Base-by-base conservation (phyloP, 169 alveolate species). In the Cryptosporidium canis region DNA sequence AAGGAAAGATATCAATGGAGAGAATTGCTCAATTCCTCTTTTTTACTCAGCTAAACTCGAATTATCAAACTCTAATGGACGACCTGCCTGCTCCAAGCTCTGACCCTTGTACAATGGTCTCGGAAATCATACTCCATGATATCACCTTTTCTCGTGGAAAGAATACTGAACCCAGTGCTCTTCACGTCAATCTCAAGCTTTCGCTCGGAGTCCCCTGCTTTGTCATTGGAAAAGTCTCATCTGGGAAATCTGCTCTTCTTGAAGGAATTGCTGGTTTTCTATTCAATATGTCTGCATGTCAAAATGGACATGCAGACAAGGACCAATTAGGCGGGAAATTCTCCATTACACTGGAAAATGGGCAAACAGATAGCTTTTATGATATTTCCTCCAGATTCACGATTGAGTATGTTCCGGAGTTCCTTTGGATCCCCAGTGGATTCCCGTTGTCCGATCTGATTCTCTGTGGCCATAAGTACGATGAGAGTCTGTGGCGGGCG, bases 191-290 rank as follows among this genome's bases (percentile, higher is more conserved):
- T 21, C 45, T 77, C 29, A 66, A 35, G 18, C 65, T 77, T 24
- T 39, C 51, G 16, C 87, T 64, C 11, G 70, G 77, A 0, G 31
- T 21, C 1, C 87, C 87, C 24, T 39, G 63, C 37, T 77, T 77
- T 31, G 44, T 77, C 24, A 27, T 63, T 21, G 87, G 87, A 35
- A 39, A 55, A 18, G 16, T 77, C 27, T 77, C 64, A 3, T 58
- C 65, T 43, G 87, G 87, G 3, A 77, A 77, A 35, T 29, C 87
- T 6, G 87, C 87, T 41, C 70, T 77, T 58, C 63, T 77, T 24
- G 67, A 77, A 45, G 87, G 87, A 58, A 55, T 77, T 21, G 37
- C 44, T 18, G 87, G 87, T 1, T 58, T 55, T 58, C 48, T 77
- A 0, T 77, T 39, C 29, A 68, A 29, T 24, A n/a, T 27, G n/a